Evolutionary conservation across 2,329 filamentous ascomycete genomes (phyloP).

Genomic region (Cordyceps fumosorosea): DNA sequence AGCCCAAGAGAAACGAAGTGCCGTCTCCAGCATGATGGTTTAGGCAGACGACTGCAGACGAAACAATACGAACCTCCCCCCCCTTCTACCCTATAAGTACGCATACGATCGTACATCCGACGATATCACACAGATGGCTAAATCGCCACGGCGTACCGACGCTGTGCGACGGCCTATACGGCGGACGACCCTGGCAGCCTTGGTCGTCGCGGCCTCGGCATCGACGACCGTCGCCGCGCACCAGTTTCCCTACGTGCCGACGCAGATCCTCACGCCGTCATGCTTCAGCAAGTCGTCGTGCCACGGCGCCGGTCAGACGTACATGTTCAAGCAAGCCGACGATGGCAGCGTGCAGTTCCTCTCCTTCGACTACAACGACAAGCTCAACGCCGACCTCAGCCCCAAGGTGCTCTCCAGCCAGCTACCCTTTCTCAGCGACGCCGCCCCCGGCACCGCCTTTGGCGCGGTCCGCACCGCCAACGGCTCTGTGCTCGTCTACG

Average conservation of each 20-base stretch:
- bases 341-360: constrained; percentile 45
- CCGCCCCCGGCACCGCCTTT: constrained; percentile 48
- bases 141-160: background rate
- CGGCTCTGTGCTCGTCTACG: constrained; percentile 66
- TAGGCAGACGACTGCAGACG: background rate
- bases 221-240: constrained; percentile 28
- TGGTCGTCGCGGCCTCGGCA: background rate
- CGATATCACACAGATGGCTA: background rate
- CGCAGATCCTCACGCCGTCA: constrained; percentile 57
- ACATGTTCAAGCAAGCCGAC: constrained; percentile 59
- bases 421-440: constrained; percentile 55
- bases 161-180: constrained; percentile 5
- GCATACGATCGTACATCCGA: background rate
- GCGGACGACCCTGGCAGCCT: background rate
- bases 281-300: constrained; percentile 35
- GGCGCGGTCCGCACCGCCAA: constrained; percentile 59
- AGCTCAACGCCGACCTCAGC: constrained; percentile 40
- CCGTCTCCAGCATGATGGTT: background rate
- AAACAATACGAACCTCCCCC: background rate
- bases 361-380: constrained; percentile 58
- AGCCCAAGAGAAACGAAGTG: background rate
- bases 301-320: constrained; percentile 47
- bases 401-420: constrained; percentile 46
- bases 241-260: constrained; percentile 69
- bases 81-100: background rate